phyloP scores from a whole-genome alignment of 2,329 filamentous ascomycete species.

The Dichotomopilus funicola region DNA sequence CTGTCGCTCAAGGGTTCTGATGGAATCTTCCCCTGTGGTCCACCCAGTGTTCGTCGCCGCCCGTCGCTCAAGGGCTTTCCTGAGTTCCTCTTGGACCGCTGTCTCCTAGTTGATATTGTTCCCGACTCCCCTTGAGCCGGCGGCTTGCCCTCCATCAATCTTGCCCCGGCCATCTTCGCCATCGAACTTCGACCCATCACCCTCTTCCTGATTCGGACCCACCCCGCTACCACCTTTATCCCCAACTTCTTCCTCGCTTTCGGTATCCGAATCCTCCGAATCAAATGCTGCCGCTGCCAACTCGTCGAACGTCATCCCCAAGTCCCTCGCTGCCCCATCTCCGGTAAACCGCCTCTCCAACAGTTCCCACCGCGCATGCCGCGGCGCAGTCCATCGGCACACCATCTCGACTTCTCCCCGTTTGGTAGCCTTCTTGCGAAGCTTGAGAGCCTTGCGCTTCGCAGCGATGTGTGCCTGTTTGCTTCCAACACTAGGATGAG shows the following conservation, averaged over 20 bases:
- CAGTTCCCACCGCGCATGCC: background rate
- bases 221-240: background rate
- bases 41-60: no score
- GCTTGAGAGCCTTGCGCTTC: no score
- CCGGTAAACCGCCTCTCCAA: background rate
- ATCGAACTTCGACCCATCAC: background rate
- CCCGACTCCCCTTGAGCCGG: background rate
- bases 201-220: background rate
- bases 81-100: no score
- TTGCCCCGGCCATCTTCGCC: background rate
- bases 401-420: background rate
- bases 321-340: background rate
- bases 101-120: background rate
- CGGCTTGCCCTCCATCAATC: background rate
- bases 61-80: no score
- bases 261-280: background rate
- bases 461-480: background rate
- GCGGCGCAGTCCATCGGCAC: constrained; percentile 1
- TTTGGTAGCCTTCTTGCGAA: no score
- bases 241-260: background rate
- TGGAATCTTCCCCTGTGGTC: no score
- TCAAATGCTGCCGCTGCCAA: background rate
- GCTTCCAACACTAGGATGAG: background rate
- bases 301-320: no score
- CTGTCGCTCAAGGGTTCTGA: no score